These are phyloP conservation scores for Teratosphaeria zuluensis DNA, from an alignment of 2,329 filamentous ascomycete genomes.

Conservation along the genomic window DNA sequence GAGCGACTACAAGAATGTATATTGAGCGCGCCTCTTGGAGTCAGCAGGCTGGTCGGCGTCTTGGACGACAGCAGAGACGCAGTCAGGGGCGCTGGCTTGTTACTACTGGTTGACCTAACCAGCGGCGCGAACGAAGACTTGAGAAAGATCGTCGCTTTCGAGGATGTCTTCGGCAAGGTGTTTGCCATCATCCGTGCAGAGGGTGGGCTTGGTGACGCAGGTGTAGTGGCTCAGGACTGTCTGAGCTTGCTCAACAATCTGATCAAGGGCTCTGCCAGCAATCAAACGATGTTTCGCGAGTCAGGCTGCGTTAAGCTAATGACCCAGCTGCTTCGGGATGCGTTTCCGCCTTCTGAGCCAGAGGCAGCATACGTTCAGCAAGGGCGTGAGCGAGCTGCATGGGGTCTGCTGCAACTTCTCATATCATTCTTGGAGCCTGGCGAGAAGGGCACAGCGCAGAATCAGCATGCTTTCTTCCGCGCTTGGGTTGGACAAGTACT, in stretches of 20 bases:
- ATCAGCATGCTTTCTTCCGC: conserved; percentile 79
- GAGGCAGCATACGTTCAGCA: conserved; percentile 29
- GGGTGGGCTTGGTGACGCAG: conserved; percentile 71
- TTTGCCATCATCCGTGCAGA: conserved; percentile 76
- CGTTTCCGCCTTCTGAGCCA: conserved; percentile 36
- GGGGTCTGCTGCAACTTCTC: conserved; percentile 77
- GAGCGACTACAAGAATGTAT: conserved; percentile 93
- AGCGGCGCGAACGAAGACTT: conserved; percentile 70
- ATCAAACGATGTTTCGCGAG: conserved; percentile 89
- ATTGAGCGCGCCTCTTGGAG: conserved; percentile 76
- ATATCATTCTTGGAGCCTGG: conserved; percentile 76
- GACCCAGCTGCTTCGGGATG: conserved; percentile 50
- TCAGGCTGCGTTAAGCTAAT: conserved; percentile 71
- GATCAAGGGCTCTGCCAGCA: conserved; percentile 74
- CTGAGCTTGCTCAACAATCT: conserved; percentile 85
- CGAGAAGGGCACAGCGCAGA: conserved; percentile 69
- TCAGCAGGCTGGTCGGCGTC: conserved; percentile 72
- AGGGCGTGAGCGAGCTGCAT: conserved; percentile 78
- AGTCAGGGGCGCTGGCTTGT: conserved; percentile 73
- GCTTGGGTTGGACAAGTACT: conserved; percentile 70
- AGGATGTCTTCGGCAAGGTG: conserved; percentile 81
- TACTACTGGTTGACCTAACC: conserved; percentile 81
- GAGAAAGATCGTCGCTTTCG: conserved; percentile 91
- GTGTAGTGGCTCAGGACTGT: conserved; percentile 84
- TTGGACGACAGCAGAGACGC: conserved; percentile 81